A percentile compares a stretch with the other conserved stretches of the same genome.
Evolutionary conservation across 257 asterid genomes (phyloP).

Genomic region (Voacanga thouarsii): DNA sequence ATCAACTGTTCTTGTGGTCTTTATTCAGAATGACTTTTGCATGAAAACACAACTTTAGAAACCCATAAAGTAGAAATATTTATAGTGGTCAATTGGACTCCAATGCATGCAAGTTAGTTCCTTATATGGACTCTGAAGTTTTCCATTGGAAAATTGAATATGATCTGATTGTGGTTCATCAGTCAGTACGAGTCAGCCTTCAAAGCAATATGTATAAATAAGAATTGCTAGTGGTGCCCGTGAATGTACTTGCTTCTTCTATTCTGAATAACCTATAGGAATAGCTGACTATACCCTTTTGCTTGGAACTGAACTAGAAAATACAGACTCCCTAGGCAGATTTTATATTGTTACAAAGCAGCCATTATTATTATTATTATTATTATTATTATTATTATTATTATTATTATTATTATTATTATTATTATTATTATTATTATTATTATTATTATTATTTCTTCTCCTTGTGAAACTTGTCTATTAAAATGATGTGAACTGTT

Average conservation of each 20-base stretch:
- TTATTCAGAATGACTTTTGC: neutral
- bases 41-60: neutral
- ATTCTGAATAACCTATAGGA: neutral
- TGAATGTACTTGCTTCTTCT: too few relatives aligned
- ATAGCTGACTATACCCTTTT: neutral
- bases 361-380: too few relatives aligned
- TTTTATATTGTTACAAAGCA: too few relatives aligned
- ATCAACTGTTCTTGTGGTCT: neutral
- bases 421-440: too few relatives aligned
- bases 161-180: neutral
- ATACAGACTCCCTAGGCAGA: neutral
- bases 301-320: neutral
- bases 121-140: slow-evolving; percentile 2
- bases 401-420: too few relatives aligned
- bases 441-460: too few relatives aligned
- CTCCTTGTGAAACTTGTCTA: too few relatives aligned
- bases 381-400: too few relatives aligned
- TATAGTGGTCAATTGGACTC: neutral
- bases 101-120: neutral
- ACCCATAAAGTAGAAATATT: neutral
- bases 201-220: neutral
- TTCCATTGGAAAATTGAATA: neutral
- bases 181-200: too few relatives aligned
- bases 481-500: too few relatives aligned
- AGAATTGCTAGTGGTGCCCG: too few relatives aligned